These are phyloP conservation scores for Leucoagaricus sp. DNA, from an alignment of 1,284 basidiomycete genomes.

Conservation along the genomic window DNA sequence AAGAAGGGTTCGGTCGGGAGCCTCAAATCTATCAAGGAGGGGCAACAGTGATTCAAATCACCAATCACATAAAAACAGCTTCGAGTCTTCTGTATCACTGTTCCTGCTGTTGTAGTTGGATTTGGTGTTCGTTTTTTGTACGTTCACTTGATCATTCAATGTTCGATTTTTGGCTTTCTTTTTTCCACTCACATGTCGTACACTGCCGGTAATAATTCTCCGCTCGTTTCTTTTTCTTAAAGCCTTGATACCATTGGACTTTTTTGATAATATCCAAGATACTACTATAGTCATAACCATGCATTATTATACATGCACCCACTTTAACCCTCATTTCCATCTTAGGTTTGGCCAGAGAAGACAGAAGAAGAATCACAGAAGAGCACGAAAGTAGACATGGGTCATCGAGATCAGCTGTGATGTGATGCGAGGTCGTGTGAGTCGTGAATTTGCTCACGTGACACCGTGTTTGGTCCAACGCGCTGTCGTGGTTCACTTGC, in stretches of 20 bases:
- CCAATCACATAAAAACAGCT: background rate
- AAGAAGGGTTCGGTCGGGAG: slow-evolving; percentile 56
- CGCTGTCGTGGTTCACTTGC: slow-evolving; percentile 5
- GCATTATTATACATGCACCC: slow-evolving; percentile 7
- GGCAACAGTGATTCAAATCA: slow-evolving; percentile 7
- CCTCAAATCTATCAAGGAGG: slow-evolving; percentile 30
- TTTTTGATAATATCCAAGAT: slow-evolving; percentile 6
- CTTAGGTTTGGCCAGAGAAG: background rate
- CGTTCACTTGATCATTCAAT: background rate
- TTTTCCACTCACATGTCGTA: too few relatives aligned
- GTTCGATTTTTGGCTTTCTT: background rate
- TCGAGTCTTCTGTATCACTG: too few relatives aligned
- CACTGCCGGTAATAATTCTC: too few relatives aligned
- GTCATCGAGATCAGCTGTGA: too few relatives aligned
- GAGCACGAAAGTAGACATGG: too few relatives aligned
- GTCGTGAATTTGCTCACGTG: slow-evolving; percentile 7
- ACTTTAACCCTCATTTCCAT: too few relatives aligned
- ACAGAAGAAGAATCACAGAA: too few relatives aligned
- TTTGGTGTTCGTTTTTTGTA: background rate
- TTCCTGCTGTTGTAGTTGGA: background rate
- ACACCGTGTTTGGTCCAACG: slow-evolving; percentile 5
- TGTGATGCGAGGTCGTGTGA: too few relatives aligned
- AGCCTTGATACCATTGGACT: slow-evolving; percentile 7
- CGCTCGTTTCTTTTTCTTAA: too few relatives aligned
- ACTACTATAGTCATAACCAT: background rate